Conservation (phyloP, 805 yeast species). For the Yarrowia osloensis region DNA sequence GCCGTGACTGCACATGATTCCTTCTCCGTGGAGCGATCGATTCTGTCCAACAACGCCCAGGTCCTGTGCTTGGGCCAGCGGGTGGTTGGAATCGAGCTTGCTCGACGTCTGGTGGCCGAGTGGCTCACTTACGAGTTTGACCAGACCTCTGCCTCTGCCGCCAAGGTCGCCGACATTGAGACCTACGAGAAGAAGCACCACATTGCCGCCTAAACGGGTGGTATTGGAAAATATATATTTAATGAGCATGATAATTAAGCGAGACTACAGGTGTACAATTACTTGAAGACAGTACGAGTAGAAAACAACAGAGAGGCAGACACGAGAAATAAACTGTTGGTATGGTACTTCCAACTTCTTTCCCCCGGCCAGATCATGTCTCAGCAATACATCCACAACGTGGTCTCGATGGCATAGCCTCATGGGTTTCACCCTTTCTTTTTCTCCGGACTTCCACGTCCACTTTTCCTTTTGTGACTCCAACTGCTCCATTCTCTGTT, state of each 20-base stretch:
- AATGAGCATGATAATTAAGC: not conserved
- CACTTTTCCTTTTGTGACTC: not conserved
- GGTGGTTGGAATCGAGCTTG: constrained; percentile 50
- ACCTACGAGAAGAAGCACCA: constrained; percentile 38
- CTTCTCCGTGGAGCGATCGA: constrained; percentile 51
- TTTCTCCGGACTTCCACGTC: not conserved
- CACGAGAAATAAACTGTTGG: no score
- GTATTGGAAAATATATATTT: not conserved
- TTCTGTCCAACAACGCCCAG: constrained; percentile 49
- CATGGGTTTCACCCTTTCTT: not conserved
- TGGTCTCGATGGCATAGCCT: not conserved
- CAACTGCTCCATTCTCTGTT: not conserved
- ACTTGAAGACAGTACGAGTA: no score
- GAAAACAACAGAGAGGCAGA: no score
- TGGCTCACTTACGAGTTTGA: constrained; percentile 51
- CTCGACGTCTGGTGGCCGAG: constrained; percentile 49
- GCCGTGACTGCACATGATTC: constrained; percentile 54
- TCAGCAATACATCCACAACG: not conserved
- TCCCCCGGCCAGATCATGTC: no score
- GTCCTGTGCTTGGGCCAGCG: constrained; percentile 53
- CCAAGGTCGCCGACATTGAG: constrained; percentile 45
- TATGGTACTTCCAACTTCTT: no score
- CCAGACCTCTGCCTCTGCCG: constrained; percentile 46
- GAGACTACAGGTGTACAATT: no score
- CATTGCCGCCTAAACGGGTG: not conserved